Base-by-base conservation (phyloP, 208 protist species). In the Crithidia sp. region DNA sequence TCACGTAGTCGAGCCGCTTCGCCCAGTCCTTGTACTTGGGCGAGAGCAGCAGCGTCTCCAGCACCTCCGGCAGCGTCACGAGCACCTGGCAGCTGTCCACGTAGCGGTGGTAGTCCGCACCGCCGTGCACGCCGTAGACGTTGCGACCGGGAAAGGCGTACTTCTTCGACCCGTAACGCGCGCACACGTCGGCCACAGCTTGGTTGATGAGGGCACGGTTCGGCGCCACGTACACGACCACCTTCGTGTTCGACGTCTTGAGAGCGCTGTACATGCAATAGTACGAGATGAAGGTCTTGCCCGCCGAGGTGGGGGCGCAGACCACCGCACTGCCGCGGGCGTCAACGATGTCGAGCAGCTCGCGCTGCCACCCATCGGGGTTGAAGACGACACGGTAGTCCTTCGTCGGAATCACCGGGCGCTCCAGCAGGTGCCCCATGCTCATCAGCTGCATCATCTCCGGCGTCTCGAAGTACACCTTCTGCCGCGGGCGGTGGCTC, bases 281-380 rank as follows among this genome's bases (percentile, higher is more conserved):
- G 79, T 96, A 99, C 41, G 93, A 97, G 76, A 99, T 97, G 81
- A 99, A 99, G 0, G 97, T 99, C 83, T 99, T 99, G 58, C 94
- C 94, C 36, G 94, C 95, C 16, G 93, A 98, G 8, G 97, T 99
- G n/a, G 97, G 96, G 12, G 98, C 96, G 76, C 86, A 96, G n/a
- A 98, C 93, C 4, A 99, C 91, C 5, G 95, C 95, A 64, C 91
- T 97, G 53, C 88, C 91, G 61, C 92, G 86, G 54, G 55, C 67
- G 82, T 98, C 97, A 12, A 99, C 95, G 52, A 97, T 94, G 82
- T 99, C 96, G 3, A 99, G 83, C 64, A 99, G 77, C 40, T 98
- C 84, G 4, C 85, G 74, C 83, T 99, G 98, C 98, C 98, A 99
- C 17, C 50, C 74, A 81, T 99, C 98, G 0, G 97, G 98, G 65